Conservation (phyloP, 495 filamentous ascomycete species). For the Lophiostoma macrostomum region DNA sequence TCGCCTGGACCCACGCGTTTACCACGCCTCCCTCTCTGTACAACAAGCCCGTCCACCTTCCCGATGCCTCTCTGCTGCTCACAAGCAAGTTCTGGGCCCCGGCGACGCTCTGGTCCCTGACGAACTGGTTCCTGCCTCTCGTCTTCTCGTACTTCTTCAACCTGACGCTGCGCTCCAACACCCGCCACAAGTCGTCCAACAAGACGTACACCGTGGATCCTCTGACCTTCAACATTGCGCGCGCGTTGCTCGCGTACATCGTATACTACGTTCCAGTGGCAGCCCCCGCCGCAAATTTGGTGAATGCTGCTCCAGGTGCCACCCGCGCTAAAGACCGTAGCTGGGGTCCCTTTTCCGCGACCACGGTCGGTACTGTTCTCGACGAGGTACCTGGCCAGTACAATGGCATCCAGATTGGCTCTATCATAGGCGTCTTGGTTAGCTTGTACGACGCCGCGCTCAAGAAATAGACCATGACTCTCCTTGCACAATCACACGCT, state of each 20-base stretch:
- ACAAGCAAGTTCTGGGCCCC: conserved; percentile 79
- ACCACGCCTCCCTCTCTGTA: conserved; percentile 48
- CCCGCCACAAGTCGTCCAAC: conserved; percentile 38
- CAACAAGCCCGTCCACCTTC: conserved; percentile 58
- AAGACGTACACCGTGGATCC: conserved; percentile 65
- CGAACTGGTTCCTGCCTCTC: conserved; percentile 65
- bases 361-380: conserved; percentile 60
- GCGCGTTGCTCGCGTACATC: conserved; percentile 73
- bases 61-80: conserved; percentile 79
- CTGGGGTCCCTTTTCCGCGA: conserved; percentile 57
- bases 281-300: not conserved
- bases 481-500: not conserved
- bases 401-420: conserved; percentile 66
- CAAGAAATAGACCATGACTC: conserved; percentile 53
- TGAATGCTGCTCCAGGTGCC: not conserved
- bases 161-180: conserved; percentile 53
- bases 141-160: conserved; percentile 84
- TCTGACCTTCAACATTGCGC: conserved; percentile 81
- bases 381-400: conserved; percentile 67
- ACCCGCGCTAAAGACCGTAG: conserved; percentile 61
- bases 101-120: conserved; percentile 71
- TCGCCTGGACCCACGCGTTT: conserved; percentile 68
- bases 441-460: conserved; percentile 82
- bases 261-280: conserved; percentile 53
- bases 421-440: conserved; percentile 64